Percentiles rank a stretch among this genome's conserved stretches.
Evolutionary conservation across 495 filamentous ascomycete genomes (phyloP).

Genomic region (Penicillium mononematosum): DNA sequence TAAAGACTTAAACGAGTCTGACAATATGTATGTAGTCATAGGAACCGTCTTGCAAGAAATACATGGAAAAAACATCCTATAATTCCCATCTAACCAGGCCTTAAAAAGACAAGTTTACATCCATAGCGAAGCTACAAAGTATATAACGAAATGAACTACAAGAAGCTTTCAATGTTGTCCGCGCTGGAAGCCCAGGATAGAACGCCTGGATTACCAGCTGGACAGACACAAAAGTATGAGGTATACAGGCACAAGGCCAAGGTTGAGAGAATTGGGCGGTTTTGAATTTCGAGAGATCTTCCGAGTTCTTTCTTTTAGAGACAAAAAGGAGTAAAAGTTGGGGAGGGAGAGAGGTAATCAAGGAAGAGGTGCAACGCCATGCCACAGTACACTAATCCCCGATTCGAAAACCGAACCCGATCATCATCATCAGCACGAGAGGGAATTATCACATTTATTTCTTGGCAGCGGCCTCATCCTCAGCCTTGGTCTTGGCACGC

Average conservation of each 20-base stretch:
- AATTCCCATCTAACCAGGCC: not conserved
- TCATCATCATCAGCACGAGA: conserved; percentile 52
- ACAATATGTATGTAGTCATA: not conserved
- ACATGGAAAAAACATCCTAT: not conserved
- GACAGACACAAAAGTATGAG: conserved; percentile 9
- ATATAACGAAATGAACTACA: not conserved
- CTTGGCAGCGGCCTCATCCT: conserved; percentile 82
- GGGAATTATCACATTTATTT: conserved; percentile 67
- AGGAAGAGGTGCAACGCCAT: conserved; percentile 43
- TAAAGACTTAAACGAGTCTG: no score
- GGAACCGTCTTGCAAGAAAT: not conserved
- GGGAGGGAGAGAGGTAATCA: conserved; percentile 29
- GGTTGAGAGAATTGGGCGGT: conserved; percentile 34
- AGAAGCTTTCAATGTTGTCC: not conserved
- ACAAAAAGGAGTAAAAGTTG: conserved; percentile 34
- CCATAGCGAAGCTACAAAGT: not conserved
- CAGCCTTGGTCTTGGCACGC: conserved; percentile 88
- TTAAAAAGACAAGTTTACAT: not conserved
- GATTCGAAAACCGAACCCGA: conserved; percentile 47
- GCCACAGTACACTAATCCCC: conserved; percentile 45
- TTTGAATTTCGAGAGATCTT: conserved; percentile 47
- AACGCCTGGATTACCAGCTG: conserved; percentile 2
- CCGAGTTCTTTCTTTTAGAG: conserved; percentile 45
- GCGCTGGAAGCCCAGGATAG: not conserved
- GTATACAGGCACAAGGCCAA: not conserved